Conservation (phyloP, 2,329 filamentous ascomycete genomes). For the Xylariales sp. region DNA sequence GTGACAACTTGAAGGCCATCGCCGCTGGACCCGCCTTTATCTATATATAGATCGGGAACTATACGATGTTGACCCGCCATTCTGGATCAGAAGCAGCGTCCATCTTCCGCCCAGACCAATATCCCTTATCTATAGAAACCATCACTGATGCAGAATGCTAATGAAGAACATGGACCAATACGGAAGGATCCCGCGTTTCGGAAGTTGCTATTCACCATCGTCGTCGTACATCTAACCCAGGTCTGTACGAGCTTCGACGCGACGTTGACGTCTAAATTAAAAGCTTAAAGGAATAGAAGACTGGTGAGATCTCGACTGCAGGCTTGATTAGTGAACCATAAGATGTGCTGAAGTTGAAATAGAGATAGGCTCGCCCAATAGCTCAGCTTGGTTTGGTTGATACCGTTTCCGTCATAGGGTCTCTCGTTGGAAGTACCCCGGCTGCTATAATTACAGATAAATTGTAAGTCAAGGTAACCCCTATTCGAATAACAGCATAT, state of each 20-base stretch:
- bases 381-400: constrained; percentile 5
- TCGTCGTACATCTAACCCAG: constrained; percentile 7
- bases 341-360: neutral
- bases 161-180: neutral
- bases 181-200: neutral
- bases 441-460: constrained; percentile 3
- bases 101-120: too few relatives aligned
- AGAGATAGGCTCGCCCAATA: constrained; percentile 1
- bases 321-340: too few relatives aligned
- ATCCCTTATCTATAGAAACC: too few relatives aligned
- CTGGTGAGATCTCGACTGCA: neutral
- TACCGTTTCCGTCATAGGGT: constrained; percentile 8
- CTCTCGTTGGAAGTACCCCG: constrained; percentile 2
- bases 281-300: constrained; percentile 8
- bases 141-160: too few relatives aligned
- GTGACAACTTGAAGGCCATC: too few relatives aligned
- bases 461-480: neutral
- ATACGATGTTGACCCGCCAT: too few relatives aligned
- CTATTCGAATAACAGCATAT: neutral
- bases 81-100: too few relatives aligned
- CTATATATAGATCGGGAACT: too few relatives aligned
- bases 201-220: constrained; percentile 3
- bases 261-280: constrained; percentile 8
- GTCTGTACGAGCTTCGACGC: constrained; percentile 8
- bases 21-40: too few relatives aligned